A percentile compares a stretch with the other conserved stretches of the same genome.
Conservation (phyloP, 352 stramenopile species). For the Globisporangium echinulatum region DNA sequence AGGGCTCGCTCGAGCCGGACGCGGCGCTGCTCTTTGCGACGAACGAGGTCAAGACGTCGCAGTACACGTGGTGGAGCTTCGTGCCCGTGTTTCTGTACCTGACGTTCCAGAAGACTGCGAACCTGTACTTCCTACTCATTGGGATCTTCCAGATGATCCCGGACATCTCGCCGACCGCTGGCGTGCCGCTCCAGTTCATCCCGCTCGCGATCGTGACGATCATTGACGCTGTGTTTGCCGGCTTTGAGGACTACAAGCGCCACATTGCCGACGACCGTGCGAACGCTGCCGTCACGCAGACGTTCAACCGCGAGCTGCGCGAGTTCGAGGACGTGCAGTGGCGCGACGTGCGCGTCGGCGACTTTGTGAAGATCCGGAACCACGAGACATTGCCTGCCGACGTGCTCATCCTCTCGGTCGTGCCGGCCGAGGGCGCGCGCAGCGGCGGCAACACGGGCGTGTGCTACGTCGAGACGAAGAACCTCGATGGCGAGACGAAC, state of each 20-base stretch:
- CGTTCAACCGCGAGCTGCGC: constrained; percentile 72
- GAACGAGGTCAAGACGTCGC: constrained; percentile 80
- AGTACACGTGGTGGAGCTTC: constrained; percentile 89
- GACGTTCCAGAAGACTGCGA: constrained; percentile 85
- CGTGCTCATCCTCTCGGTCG: constrained; percentile 72
- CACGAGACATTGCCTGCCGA: constrained; percentile 78
- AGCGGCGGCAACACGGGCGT: constrained; percentile 62
- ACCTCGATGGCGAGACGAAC: constrained; percentile 84
- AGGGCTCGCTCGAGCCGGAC: constrained; percentile 13
- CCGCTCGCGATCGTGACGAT: constrained; percentile 77
- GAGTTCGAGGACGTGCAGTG: constrained; percentile 84
- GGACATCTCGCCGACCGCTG: constrained; percentile 69
- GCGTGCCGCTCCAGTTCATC: constrained; percentile 78
- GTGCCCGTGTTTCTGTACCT: constrained; percentile 82
- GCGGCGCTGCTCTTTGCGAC: constrained; percentile 43
- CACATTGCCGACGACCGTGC: constrained; percentile 68
- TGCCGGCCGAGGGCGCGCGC: constrained; percentile 50
- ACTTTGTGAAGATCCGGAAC: constrained; percentile 81
- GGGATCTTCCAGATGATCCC: constrained; percentile 87
- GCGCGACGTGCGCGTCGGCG: constrained; percentile 74
- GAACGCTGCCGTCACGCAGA: constrained; percentile 58
- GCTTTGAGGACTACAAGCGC: constrained; percentile 81
- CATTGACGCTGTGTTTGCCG: constrained; percentile 79
- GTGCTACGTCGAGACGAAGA: constrained; percentile 89
- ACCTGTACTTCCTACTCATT: constrained; percentile 86